Evolutionary conservation across 139 green algal genomes (phyloP), one percentile per base, ranked within the genome.

Genomic region (Gonium pectorale): DNA sequence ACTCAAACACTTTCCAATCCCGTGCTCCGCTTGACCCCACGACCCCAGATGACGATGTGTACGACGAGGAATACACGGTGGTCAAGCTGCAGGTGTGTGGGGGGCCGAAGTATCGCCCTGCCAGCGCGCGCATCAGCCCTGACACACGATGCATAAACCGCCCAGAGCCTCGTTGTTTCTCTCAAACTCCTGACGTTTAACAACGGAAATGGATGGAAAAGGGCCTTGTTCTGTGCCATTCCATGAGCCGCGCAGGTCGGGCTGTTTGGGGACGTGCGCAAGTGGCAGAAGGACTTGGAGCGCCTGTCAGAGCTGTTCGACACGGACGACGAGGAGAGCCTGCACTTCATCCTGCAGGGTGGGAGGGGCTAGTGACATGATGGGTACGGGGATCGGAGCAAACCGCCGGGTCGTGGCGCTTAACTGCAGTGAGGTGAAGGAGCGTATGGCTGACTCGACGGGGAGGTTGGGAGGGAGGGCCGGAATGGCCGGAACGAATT

Each of bases 281-380:
- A 89, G 38, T 93, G 98, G 67, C 96, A 99, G 90, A 75, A 59
- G 24, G 94, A 99, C 78, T 87, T 99, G 72, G 95, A 99, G 43
- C 79, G 88, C 35, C 96, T 99, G 49, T 93, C 95, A 7, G 85
- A 90, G 22, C 54, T 92, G 2, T 94, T 96, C 15, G 96, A 99
- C 90, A 98, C 95, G 2, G 94, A 88, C 35, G 93, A 92, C 21
- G 88, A 93, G n/a, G 86, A 93, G 37, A 95, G 95, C n/a, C 89
- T 98, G 84, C 91, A 96, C 41, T 94, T 90, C 83, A 83, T 98
- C 31, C 86, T 98, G 60, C 93, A 97, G 83, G 93, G 94, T 96
- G 64, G 15, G 88, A 9, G 6, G 60, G 60, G 37, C 9, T 5
- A 33, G 38, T 19, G 5, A n/a, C n/a, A n/a, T n/a, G n/a, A n/a